Base-by-base conservation (phyloP, 176 grass and related monocot species). In the Eleusine indica region DNA sequence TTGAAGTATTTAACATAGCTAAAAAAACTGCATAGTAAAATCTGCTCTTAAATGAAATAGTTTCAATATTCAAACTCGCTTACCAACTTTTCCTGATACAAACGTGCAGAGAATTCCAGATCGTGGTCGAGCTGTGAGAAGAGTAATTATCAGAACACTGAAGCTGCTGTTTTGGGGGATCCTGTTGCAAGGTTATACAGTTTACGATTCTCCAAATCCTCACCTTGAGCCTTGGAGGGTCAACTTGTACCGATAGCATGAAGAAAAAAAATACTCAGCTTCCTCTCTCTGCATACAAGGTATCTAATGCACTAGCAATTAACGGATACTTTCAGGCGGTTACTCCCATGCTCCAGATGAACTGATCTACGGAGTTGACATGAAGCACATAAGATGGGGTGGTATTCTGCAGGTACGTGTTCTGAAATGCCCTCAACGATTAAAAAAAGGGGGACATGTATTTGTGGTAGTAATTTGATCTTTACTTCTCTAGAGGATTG, bases 161-260 rank as follows among this genome's bases (percentile, higher is more conserved):
- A 95, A 98, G 73, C 74, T 98, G 71, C 86, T 98, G 6, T 93
- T 98, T 52, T 98, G 95, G 95, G 95, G 95, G 47, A 88, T 98
- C 73, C 68, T 98, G 32, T 74, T 98, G 82, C 95, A 94, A 93
- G 95, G 95, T 97, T 79, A 66, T 25, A 71, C 57, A 12, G 44
- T 56, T 37, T 21, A 78, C 1, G 30, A 62, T 4, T 18, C 29
- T 30, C 76, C 71, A 46, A 2, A 40, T 77, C 18, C 57, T 79
- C 21, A 35, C 32, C 32, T 35, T 35, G 32, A 35, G 2, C 32
- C 32, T 35, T 67, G 17, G 0, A 11, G 7, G 29, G 5, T 29
- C 5, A 38, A 25, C 6, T 60, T 43, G 2, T 6, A 17, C 1
- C 1, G 3, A 62, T 63, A 7, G 0, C 54, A 32, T 19, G 22